A percentile compares a stretch with the other conserved stretches of the same genome.
Evolutionary conservation across 176 grass and related monocot genomes (phyloP).

Genomic region (Musa itinerans): DNA sequence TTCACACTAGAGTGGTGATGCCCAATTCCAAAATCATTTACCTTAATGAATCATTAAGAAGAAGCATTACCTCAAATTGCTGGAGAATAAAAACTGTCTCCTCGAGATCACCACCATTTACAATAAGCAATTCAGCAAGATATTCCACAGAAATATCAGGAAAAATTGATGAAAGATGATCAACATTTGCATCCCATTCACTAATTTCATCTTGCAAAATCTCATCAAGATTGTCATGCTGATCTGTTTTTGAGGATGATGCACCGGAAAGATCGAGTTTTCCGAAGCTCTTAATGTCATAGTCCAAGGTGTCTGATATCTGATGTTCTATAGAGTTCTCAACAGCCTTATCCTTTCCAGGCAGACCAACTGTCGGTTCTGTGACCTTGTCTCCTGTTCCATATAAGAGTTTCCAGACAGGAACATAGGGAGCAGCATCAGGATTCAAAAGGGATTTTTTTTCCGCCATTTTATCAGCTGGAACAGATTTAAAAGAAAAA

Average conservation of each 20-base stretch:
- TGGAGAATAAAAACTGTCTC: slow-evolving; percentile 36
- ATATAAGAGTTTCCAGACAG: slow-evolving; percentile 13
- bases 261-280: slow-evolving; percentile 30
- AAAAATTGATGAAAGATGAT: slow-evolving; percentile 36
- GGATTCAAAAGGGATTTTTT: slow-evolving; percentile 46
- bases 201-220: slow-evolving; percentile 4
- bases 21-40: background rate
- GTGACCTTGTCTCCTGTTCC: slow-evolving; percentile 3
- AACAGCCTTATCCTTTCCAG: slow-evolving; percentile 19
- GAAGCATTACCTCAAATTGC: slow-evolving; percentile 34
- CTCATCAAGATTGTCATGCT: background rate
- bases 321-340: slow-evolving; percentile 32
- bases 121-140: slow-evolving; percentile 35
- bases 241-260: slow-evolving; percentile 31
- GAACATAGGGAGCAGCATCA: slow-evolving; percentile 48
- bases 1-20: background rate
- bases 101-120: slow-evolving; percentile 23
- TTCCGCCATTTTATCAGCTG: slow-evolving; percentile 11
- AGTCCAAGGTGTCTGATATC: slow-evolving; percentile 33
- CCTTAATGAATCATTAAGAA: background rate
- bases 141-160: slow-evolving; percentile 48
- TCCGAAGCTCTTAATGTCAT: slow-evolving; percentile 29
- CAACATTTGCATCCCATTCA: slow-evolving; percentile 12
- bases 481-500: background rate
- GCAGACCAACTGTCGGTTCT: slow-evolving; percentile 11